A percentile compares a stretch with the other conserved stretches of the same genome.
Conservation (phyloP, 306 rosid species). For the Cicer chorassanicum region DNA sequence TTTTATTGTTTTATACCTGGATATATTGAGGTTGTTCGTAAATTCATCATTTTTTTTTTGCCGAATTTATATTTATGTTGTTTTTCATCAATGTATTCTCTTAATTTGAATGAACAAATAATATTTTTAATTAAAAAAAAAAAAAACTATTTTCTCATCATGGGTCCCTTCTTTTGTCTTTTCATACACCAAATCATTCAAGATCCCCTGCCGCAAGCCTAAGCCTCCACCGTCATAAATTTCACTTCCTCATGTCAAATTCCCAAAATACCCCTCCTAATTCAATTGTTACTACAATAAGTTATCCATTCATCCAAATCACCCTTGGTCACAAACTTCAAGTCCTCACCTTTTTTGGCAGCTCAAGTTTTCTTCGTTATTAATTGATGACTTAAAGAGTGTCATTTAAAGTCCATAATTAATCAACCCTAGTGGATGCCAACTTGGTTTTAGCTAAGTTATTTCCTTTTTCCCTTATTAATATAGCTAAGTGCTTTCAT, state of each 20-base stretch:
- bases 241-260: not conserved
- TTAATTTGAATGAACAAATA: too few species aligned
- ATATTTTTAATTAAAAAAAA: too few species aligned
- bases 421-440: slow-evolving; percentile 34
- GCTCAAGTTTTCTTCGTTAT: slow-evolving; percentile 36
- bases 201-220: slow-evolving; percentile 52
- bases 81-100: too few species aligned
- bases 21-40: too few species aligned
- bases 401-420: slow-evolving; percentile 25
- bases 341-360: slow-evolving; percentile 53
- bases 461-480: slow-evolving; percentile 36
- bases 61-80: too few species aligned
- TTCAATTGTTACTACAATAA: not conserved
- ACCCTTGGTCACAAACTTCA: slow-evolving; percentile 41
- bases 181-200: slow-evolving; percentile 56
- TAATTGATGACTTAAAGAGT: slow-evolving; percentile 29
- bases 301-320: slow-evolving; percentile 31
- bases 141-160: slow-evolving; percentile 14
- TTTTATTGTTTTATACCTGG: too few species aligned
- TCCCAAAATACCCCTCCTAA: slow-evolving; percentile 34
- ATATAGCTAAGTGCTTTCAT: slow-evolving; percentile 18
- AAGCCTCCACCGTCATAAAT: slow-evolving; percentile 71
- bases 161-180: slow-evolving; percentile 61
- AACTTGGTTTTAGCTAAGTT: slow-evolving; percentile 13
- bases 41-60: too few species aligned